These are phyloP conservation scores for Coffea eugenioides DNA, from an alignment of 257 asterid species.

Conservation along the genomic window DNA sequence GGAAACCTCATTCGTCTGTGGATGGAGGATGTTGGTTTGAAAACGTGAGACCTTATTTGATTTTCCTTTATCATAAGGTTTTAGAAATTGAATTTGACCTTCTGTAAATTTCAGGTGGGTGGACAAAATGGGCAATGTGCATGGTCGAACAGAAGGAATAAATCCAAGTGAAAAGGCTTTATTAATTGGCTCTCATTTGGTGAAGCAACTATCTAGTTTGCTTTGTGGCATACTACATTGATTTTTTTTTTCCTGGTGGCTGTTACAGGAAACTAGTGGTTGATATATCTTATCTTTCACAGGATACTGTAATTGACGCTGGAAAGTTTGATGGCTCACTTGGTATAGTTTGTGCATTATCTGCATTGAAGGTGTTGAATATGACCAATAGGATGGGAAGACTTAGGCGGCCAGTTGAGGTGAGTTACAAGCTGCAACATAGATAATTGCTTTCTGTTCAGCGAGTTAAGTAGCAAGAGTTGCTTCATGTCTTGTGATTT, in stretches of 20 bases:
- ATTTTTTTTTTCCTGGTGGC: background rate
- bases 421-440: conserved; percentile 24
- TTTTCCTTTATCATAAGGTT: conserved; percentile 1
- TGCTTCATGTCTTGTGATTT: background rate
- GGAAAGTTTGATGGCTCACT: conserved; percentile 88
- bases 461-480: background rate
- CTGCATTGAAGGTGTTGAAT: conserved; percentile 82
- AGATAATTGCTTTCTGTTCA: background rate
- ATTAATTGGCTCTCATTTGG: conserved; percentile 98
- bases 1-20: conserved; percentile 65
- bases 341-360: conserved; percentile 72
- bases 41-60: conserved; percentile 48
- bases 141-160: conserved; percentile 80
- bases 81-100: conserved; percentile 14
- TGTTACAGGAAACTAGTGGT: background rate
- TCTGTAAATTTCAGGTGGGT: conserved; percentile 64
- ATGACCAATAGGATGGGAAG: conserved; percentile 52
- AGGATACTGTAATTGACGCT: conserved; percentile 98
- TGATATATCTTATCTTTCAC: conserved; percentile 24
- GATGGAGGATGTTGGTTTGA: conserved; percentile 98
- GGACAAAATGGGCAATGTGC: conserved; percentile 97
- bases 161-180: conserved; percentile 79
- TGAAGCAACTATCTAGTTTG: conserved; percentile 37
- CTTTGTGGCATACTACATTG: conserved; percentile 11
- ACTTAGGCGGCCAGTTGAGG: conserved; percentile 88